These are phyloP conservation scores for Yarrowia sp. DNA, from an alignment of 805 yeast genomes.

Conservation along the genomic window DNA sequence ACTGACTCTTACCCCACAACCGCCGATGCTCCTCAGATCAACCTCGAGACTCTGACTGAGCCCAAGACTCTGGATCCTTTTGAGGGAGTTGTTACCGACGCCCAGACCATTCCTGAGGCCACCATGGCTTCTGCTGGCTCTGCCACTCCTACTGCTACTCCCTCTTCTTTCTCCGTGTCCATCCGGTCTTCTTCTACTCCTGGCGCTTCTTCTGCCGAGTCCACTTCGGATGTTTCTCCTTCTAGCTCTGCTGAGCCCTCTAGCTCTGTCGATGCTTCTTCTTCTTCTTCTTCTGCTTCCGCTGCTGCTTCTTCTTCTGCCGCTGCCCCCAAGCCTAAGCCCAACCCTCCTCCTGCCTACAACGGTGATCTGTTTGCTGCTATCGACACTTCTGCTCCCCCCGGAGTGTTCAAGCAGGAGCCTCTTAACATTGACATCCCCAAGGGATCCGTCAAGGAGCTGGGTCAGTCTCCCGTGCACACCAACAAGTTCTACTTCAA, in stretches of 20 bases:
- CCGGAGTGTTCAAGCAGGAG: slow-evolving; percentile 46
- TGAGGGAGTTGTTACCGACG: slow-evolving; percentile 19
- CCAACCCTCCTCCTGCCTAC: slow-evolving; percentile 23
- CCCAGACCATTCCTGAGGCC: slow-evolving; percentile 29
- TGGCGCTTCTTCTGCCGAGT: neutral
- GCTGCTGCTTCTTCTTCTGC: neutral
- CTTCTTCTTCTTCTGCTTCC: slow-evolving; percentile 21
- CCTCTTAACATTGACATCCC: slow-evolving; percentile 48
- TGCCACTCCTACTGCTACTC: slow-evolving; percentile 12
- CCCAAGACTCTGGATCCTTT: slow-evolving; percentile 36
- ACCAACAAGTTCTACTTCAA: slow-evolving; percentile 81
- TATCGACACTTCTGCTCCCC: slow-evolving; percentile 47
- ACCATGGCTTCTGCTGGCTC: slow-evolving; percentile 19
- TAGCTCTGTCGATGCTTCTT: neutral
- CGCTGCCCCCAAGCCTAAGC: neutral
- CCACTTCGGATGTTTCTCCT: too few relatives aligned
- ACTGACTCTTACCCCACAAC: slow-evolving; percentile 35
- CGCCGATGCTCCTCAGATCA: slow-evolving; percentile 25
- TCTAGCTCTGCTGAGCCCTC: neutral
- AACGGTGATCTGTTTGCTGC: slow-evolving; percentile 48
- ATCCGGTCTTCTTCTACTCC: slow-evolving; percentile 22
- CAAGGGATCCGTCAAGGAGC: neutral
- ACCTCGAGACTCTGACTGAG: neutral
- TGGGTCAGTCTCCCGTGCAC: slow-evolving; percentile 47
- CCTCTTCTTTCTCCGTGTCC: slow-evolving; percentile 27